A percentile compares a stretch with the other conserved stretches of the same genome.
These are phyloP conservation scores for Kurtzmaniella quercitrusa DNA, from an alignment of 1,139 yeast genomes.

Conservation along the genomic window DNA sequence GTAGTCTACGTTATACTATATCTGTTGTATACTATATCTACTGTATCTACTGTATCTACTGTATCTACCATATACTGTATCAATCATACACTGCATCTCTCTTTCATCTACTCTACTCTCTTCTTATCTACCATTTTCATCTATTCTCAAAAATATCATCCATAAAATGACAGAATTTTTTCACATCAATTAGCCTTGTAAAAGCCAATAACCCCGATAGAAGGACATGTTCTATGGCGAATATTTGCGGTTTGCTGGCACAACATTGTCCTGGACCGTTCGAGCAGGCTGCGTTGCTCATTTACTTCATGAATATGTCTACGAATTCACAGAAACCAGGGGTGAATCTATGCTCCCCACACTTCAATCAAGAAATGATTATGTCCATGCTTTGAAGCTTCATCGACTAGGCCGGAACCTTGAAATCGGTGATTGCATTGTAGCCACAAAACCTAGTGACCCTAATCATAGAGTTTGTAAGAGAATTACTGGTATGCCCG, in stretches of 20 bases:
- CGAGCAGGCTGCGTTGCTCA: conserved; percentile 70
- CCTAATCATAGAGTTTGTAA: conserved; percentile 86
- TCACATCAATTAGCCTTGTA: not conserved
- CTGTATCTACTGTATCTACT: too few species aligned
- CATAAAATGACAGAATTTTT: too few species aligned
- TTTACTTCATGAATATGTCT: conserved; percentile 58
- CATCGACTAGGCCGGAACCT: conserved; percentile 56
- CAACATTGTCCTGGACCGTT: conserved; percentile 43
- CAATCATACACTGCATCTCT: too few species aligned
- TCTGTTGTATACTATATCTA: too few species aligned
- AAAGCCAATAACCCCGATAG: not conserved
- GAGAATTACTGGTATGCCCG: conserved; percentile 94
- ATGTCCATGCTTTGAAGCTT: conserved; percentile 70
- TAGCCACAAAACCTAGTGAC: conserved; percentile 86
- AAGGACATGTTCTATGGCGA: conserved; percentile 11
- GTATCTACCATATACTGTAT: too few species aligned
- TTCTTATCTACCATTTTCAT: too few species aligned
- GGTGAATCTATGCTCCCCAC: conserved; percentile 98
- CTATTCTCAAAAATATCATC: too few species aligned
- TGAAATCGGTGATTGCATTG: conserved; percentile 80
- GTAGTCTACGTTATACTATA: too few species aligned
- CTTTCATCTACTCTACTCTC: too few species aligned
- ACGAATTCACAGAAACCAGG: conserved; percentile 76
- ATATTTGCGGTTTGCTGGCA: conserved; percentile 24
- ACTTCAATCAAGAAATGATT: conserved; percentile 67